phyloP scores from a whole-genome alignment of 176 grass and related monocot genomes.

The Zea luxurians region DNA sequence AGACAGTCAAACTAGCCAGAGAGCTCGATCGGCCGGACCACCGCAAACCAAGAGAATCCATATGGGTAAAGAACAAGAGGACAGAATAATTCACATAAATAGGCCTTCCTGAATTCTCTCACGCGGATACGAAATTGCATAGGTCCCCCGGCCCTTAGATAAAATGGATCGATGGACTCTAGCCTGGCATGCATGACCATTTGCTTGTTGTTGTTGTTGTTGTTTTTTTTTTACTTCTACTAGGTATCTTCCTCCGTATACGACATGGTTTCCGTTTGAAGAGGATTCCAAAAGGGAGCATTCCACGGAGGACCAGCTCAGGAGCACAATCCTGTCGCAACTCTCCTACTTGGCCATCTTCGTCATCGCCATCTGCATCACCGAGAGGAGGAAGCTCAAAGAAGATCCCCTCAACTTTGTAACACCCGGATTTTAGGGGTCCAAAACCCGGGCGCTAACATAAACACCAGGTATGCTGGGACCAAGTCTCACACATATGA shows the following conservation, averaged over 20 bases:
- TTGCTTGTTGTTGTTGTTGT: too few species aligned
- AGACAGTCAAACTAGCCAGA: too few species aligned
- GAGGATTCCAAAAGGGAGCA: slow-evolving; percentile 22
- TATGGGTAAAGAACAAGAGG: not conserved
- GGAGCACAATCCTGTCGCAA: slow-evolving; percentile 47
- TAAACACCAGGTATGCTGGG: too few species aligned
- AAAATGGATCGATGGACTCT: not conserved
- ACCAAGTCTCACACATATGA: too few species aligned
- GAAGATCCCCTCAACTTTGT: slow-evolving; percentile 67
- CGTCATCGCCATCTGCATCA: slow-evolving; percentile 63
- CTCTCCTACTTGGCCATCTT: slow-evolving; percentile 55
- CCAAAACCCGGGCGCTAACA: too few species aligned
- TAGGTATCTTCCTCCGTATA: slow-evolving; percentile 72
- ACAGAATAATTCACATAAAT: not conserved
- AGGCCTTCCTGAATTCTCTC: not conserved
- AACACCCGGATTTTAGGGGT: too few species aligned
- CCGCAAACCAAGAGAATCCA: too few species aligned
- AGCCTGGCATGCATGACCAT: too few species aligned
- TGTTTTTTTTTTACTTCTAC: slow-evolving; percentile 35
- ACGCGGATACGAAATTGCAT: not conserved
- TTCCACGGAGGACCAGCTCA: slow-evolving; percentile 28
- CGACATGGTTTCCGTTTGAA: slow-evolving; percentile 56
- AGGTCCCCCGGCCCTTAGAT: not conserved
- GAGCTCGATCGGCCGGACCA: too few species aligned
- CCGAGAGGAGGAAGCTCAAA: slow-evolving; percentile 47